Evolutionary conservation across 129 eudicot genomes (phyloP).

Genomic region (Dittrichia graveolens): DNA sequence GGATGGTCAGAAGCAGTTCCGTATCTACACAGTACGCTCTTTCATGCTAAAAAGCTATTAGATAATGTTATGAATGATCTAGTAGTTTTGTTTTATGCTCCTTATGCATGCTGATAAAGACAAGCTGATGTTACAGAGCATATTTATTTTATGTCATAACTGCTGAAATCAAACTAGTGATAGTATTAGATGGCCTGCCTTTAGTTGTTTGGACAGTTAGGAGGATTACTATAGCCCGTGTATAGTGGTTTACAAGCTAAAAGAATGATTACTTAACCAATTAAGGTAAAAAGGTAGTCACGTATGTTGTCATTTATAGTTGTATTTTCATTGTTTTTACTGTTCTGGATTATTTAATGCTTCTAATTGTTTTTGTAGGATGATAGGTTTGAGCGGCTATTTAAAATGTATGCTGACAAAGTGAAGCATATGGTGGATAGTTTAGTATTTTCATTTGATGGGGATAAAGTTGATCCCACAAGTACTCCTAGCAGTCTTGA

Average conservation of each 20-base stretch:
- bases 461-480: slow-evolving; percentile 74
- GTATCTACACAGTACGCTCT: slow-evolving; percentile 58
- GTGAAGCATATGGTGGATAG: slow-evolving; percentile 51
- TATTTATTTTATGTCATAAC: not conserved
- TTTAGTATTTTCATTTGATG: slow-evolving; percentile 77
- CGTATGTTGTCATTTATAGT: slow-evolving; percentile 3
- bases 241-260: no score
- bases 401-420: slow-evolving; percentile 70
- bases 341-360: not conserved
- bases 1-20: slow-evolving; percentile 58
- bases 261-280: no score
- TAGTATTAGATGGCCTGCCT: not conserved
- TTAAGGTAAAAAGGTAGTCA: not conserved
- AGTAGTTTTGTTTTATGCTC: slow-evolving; percentile 1
- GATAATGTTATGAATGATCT: slow-evolving; percentile 1
- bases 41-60: slow-evolving; percentile 10
- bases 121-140: not conserved
- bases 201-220: no score
- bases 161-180: slow-evolving; percentile 4
- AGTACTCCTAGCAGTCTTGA: slow-evolving; percentile 80
- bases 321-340: not conserved
- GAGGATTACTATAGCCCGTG: no score
- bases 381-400: slow-evolving; percentile 79
- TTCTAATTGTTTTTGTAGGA: slow-evolving; percentile 45
- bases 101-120: no score